phyloP scores from a whole-genome alignment of 768 basidiomycete genomes.

The Cubamyces lactineus region DNA sequence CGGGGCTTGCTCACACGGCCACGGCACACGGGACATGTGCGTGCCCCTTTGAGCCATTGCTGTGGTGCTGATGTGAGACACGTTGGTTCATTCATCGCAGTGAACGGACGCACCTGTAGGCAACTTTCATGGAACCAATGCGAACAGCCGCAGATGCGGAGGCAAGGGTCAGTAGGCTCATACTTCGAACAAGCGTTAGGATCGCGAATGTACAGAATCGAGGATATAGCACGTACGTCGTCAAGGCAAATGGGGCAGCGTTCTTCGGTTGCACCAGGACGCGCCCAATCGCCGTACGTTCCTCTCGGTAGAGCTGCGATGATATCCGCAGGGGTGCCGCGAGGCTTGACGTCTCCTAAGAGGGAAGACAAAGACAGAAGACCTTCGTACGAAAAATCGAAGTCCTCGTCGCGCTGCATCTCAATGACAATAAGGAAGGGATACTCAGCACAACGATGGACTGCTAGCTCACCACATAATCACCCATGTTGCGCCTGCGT shows the following conservation, averaged over 20 bases:
- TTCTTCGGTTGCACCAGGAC: constrained; percentile 59
- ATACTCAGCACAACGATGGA: background rate
- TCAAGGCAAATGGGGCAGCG: constrained; percentile 86
- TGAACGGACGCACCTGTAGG: constrained; percentile 57
- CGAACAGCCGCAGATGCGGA: constrained; percentile 68
- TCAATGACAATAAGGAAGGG: background rate
- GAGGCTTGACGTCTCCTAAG: constrained; percentile 71
- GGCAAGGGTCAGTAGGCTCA: constrained; percentile 57
- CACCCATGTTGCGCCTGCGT: constrained; percentile 37
- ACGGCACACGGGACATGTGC: constrained; percentile 83
- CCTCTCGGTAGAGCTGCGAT: constrained; percentile 62
- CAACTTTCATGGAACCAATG: constrained; percentile 85
- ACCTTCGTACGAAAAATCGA: constrained; percentile 76
- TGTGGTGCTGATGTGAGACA: constrained; percentile 33
- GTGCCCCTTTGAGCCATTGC: constrained; percentile 82
- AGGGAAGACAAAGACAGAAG: constrained; percentile 59
- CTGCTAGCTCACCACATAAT: constrained; percentile 53
- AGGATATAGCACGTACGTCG: constrained; percentile 55
- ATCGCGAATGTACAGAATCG: background rate
- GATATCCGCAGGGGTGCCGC: constrained; percentile 62
- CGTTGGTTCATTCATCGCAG: constrained; percentile 4
- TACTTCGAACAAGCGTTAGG: constrained; percentile 54
- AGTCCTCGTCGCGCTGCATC: constrained; percentile 72
- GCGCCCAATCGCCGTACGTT: constrained; percentile 70
- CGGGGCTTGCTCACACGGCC: constrained; percentile 47